These are phyloP conservation scores for Dacryopinax primogenitus DNA, from an alignment of 768 basidiomycete species.

Conservation along the genomic window DNA sequence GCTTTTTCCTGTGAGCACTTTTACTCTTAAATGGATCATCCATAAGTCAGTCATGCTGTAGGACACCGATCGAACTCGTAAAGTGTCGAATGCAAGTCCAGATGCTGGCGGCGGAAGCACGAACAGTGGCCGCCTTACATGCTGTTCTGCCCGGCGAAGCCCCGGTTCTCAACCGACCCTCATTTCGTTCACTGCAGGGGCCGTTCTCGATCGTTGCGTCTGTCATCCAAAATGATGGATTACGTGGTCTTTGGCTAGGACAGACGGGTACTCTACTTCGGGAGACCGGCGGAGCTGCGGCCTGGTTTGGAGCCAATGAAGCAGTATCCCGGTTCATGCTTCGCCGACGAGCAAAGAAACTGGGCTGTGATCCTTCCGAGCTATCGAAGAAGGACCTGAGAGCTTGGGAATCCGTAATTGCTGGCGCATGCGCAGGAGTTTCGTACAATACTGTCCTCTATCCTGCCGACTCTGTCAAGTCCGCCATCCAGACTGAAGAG, in stretches of 20 bases:
- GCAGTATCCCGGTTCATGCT: constrained; percentile 51
- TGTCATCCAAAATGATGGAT: constrained; percentile 51
- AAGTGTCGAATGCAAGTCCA: constrained; percentile 99
- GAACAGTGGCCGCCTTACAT: constrained; percentile 17
- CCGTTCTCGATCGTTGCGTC: constrained; percentile 53
- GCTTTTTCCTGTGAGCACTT: constrained; percentile 64
- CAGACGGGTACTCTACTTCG: constrained; percentile 88
- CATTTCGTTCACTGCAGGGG: constrained; percentile 42
- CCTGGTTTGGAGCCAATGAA: constrained; percentile 89
- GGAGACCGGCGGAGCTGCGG: constrained; percentile 79
- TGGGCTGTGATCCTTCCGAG: not conserved
- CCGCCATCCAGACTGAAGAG: constrained; percentile 84
- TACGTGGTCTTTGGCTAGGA: constrained; percentile 89
- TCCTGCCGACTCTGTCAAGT: constrained; percentile 92
- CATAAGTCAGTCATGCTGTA: constrained; percentile 22
- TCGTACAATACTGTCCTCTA: constrained; percentile 80
- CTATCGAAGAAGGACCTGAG: constrained; percentile 37
- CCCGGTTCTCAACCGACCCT: constrained; percentile 22
- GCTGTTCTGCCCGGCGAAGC: constrained; percentile 12
- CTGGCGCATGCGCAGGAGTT: constrained; percentile 77
- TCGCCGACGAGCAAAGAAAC: constrained; percentile 32
- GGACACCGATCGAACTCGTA: constrained; percentile 86
- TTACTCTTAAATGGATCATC: not conserved
- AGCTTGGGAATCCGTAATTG: constrained; percentile 70
- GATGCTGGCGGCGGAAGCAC: constrained; percentile 40